Base-by-base conservation (phyloP, 2,329 filamentous ascomycete species). In the Pseudomassariella vexata region DNA sequence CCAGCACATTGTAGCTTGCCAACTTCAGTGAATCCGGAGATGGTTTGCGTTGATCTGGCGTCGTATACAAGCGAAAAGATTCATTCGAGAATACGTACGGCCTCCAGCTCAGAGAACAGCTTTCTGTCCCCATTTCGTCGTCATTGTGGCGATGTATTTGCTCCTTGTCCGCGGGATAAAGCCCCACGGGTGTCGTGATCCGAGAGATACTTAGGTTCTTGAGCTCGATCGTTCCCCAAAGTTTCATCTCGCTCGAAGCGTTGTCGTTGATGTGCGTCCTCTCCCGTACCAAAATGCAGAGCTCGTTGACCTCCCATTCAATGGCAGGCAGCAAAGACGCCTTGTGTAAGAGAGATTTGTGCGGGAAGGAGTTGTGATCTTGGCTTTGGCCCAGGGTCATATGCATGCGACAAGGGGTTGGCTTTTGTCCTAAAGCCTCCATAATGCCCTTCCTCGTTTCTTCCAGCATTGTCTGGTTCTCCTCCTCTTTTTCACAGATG, bases 371-470 rank as follows among this genome's bases (percentile, higher is more conserved):
- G 5, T 56, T 48, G 8, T 56, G 43, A 16, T 73, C 63, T 21
- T 68, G 62, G 24, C 63, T 73, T 44, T 82, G 77, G 0, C 71
- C 79, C 16, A 82, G 55, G 1, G 75, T 82, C 53, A 83, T 53
- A 49, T 82, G 77, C 45, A 65, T 59, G 9, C 50, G 57, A 37
- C 61, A 70, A 1, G 35, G 30, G 4, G 40, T 40, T 9, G 42
- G 34, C 5, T 37, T 37, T 23, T 55, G 53, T 1, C 56, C 56
- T 11, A 74, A 44, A 2, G 55, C 52, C 4, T 35, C 34, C n/a
- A 65, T 41, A 7, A 71, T 40, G 3, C 35, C 24, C 5, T 45
- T 38, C 12, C 60, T 54, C 34, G 74, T 47, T 20, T 47, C 26
- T 5, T 28, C 39, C 3, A 73, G 39, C 4, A 28, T 28, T 14